Base-by-base conservation (phyloP, 345 rosid species). In the Excoecaria agallocha region DNA sequence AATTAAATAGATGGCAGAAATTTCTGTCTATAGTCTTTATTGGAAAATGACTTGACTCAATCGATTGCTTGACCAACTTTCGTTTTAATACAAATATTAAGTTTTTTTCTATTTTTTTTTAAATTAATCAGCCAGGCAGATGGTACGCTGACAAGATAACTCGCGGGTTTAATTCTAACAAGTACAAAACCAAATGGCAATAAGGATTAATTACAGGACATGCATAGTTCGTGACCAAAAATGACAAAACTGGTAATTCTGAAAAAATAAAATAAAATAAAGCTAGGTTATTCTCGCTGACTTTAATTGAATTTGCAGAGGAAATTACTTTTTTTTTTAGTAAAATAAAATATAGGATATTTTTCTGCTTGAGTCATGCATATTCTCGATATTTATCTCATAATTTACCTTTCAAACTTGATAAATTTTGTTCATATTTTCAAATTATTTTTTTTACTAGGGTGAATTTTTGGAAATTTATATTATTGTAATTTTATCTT, bases 11-110 rank as follows among this genome's bases (percentile, higher is more conserved):
- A 70, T 66, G 80, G 68, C 78, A 65, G 76, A 69, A 25, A 38
- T 55, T 12, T 45, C 35, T 11, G n/a, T 49, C 1, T 67, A 19
- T 30, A n/a, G 66, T 37, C 76, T 75, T 75, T 37, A 73, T 52
- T 81, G 63, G 91, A 84, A 82, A 86, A 65, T 68, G 86, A 88
- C 90, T n/a, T 43, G 66, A 69, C 86, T 6, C 0, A 17, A 22
- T 50, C 19, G 19, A 37, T 38, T 54, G 48, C 67, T 56, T 30
- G 6, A 57, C 52, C 51, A 8, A 22, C 68, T 56, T 38, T n/a
- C 13, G 10, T 22, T 38, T 55, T 48, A 37, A 38, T 50, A 48
- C 35, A 49, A 72, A 43, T 43, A 43, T 12, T 49, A 17, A 48
- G 13, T 11, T 72, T 45, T 25, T 55, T 30, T 30, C 30, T 30